Evolutionary conservation across 202 grass and related monocot genomes (phyloP), one percentile per base, ranked within the genome.

Genomic region (Setaria viridis): DNA sequence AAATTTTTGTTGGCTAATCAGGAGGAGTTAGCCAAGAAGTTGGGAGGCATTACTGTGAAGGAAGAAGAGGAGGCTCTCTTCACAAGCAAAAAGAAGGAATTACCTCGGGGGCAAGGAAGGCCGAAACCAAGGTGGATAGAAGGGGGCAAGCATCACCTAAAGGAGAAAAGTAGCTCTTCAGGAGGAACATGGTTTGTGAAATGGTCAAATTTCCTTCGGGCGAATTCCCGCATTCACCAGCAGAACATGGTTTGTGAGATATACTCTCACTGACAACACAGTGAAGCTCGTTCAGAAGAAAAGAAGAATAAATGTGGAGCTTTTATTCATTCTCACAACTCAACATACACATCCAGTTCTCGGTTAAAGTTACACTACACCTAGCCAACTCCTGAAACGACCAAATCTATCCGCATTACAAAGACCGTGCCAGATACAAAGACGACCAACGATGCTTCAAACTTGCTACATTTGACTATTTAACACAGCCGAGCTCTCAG

Each of bases 361-460:
- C 62, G 14, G 70, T 76, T 64, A 84, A 87, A 47, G 45, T 79
- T 86, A 78, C 54, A 70, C 85, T 87, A 91, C 55, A 84, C 70
- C 89, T 84, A 80, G 30, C 55, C 46, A 76, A 33, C 85, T 71
- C 14, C 77, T 77, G 45, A 70, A 47, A 84, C 11, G 12, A 63
- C 42, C 80, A 74, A 74, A 62, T 72, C 55, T 62, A 82, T 5
- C 29, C 5, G 17, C 21, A 33, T 60, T 82, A 72, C n/a, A 37
- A 9, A 72, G 67, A 35, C 57, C 41, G 55, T 72, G 69, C 42
- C 70, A 83, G 11, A 72, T 60, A 71, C 29, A 13, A 35, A 80
- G 42, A 56, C 53, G 21, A 75, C 2, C 60, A 87, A 58, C 29
- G 19, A 68, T 43, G 51, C 50, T 76, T 43, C 54, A 73, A 63